Conservation (phyloP, 305 asterid species). For the Withania somnifera region DNA sequence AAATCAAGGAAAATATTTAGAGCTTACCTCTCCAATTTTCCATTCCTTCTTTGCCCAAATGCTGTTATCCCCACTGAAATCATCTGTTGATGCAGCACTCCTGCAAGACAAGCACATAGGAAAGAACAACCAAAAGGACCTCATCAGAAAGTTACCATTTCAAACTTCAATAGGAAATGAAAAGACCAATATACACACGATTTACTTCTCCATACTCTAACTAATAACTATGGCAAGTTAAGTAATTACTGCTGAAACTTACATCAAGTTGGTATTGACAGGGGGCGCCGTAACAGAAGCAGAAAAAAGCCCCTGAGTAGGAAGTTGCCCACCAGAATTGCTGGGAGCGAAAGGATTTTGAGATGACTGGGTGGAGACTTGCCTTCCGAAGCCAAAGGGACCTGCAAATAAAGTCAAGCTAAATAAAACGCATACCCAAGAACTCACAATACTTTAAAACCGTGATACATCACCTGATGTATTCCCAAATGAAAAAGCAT, state of each 20-base stretch:
- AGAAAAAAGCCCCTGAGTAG: conserved; percentile 5
- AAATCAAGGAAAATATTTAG: not conserved
- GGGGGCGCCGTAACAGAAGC: conserved; percentile 11
- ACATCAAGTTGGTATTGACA: conserved; percentile 26
- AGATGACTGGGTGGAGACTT: conserved; percentile 27
- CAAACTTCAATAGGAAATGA: not conserved
- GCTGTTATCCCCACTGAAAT: conserved; percentile 33
- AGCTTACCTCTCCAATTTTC: conserved; percentile 69
- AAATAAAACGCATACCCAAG: not conserved
- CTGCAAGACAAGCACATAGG: conserved; percentile 22
- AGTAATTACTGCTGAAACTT: conserved; percentile 19
- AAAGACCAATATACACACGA: not conserved
- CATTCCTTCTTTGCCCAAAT: conserved; percentile 59
- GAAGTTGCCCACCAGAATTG: conserved; percentile 12
- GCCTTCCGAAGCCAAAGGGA: conserved; percentile 28
- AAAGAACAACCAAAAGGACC: not conserved
- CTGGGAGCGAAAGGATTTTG: conserved; percentile 33
- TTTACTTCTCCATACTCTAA: not conserved
- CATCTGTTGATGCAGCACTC: conserved; percentile 17
- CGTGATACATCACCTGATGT: conserved; percentile 29
- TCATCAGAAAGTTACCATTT: not conserved
- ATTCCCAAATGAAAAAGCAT: conserved; percentile 29
- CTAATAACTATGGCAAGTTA: not conserved
- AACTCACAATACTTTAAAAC: not conserved
- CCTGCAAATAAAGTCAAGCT: conserved; percentile 26